Evolutionary conservation across 2,329 filamentous ascomycete species (phyloP), one percentile per base, ranked within the genome.

Genomic region (Phaeophleospora eucalypticola): DNA sequence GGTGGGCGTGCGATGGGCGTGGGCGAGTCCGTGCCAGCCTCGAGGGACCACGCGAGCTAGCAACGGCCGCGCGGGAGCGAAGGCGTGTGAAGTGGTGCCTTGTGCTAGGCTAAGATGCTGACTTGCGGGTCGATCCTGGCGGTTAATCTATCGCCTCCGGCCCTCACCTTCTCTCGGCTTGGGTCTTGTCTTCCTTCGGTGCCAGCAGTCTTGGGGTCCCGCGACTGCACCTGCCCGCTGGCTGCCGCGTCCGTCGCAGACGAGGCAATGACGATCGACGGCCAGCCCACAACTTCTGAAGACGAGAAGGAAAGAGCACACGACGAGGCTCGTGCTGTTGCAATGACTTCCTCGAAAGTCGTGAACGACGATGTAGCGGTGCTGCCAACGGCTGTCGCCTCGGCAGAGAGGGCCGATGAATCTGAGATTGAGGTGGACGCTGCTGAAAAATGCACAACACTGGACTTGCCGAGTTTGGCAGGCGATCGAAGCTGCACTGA

Each of bases 101-200:
- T 52, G 49, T 52, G 49, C 52, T 45, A 54, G 51, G 51, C 54
- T 53, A 53, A 48, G 46, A 45, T 47, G 49, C 46, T 49, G 54
- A 49, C 44, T 43, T 51, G 58, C 50, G 49, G 48, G 46, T 43
- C 39, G 50, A 61, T 58, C 57, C 58, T 58, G 52, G 59, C 49
- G 52, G 60, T 48, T 54, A 58, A 63, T 63, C 59, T 59, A 58
- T 58, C 49, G 51, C 47, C 37, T 34, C 47, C 57, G 51, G 58
- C 52, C 58, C 47, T n/a, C 49, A 53, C 44, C 42, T 52, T 56
- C 51, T 39, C 53, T 55, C 51, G 49, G 46, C 24, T 12, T 29
- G 7, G 7, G 7, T 29, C 12, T 29, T 29, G 7, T 7, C 24
- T 12, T 29, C 7, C 24, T 29, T 6, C 24, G 6, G 24, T 29